Evolutionary conservation across 2,329 filamentous ascomycete genomes (phyloP).

Genomic region (Rachicladosporium sp.): DNA sequence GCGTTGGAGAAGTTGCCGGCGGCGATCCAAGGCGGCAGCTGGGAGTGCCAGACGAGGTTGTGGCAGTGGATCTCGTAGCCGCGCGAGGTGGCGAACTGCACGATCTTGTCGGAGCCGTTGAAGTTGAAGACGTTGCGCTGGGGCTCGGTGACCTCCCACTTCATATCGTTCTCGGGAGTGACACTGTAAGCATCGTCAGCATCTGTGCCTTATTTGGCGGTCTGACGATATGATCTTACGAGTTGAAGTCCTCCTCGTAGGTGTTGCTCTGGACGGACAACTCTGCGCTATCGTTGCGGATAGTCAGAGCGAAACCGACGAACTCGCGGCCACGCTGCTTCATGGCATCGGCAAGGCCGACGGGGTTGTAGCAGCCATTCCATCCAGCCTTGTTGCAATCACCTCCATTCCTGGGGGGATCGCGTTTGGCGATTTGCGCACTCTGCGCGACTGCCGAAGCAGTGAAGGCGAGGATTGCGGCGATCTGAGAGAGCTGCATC

Average conservation of each 20-base stretch:
- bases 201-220: too few relatives aligned
- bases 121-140: constrained; percentile 24
- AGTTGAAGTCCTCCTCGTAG: constrained; percentile 9
- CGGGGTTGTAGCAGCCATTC: background rate
- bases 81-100: constrained; percentile 26
- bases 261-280: constrained; percentile 13
- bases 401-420: too few relatives aligned
- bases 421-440: background rate
- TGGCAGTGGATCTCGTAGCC: constrained; percentile 28
- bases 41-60: constrained; percentile 30
- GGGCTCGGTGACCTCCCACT: constrained; percentile 29
- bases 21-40: constrained; percentile 28
- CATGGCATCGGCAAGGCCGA: constrained; percentile 10
- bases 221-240: constrained; percentile 11
- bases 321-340: constrained; percentile 18
- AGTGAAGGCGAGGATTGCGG: constrained; percentile 2
- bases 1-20: constrained; percentile 26
- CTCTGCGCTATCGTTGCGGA: constrained; percentile 18
- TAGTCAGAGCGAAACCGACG: constrained; percentile 25
- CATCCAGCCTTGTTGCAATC: too few relatives aligned
- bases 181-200: constrained; percentile 14
- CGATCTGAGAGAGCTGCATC: constrained; percentile 4
- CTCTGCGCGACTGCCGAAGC: constrained; percentile 1
- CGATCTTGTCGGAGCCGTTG: constrained; percentile 22
- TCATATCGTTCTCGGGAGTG: constrained; percentile 28